Conservation (phyloP, 805 yeast species). For the Yarrowia sp. region DNA sequence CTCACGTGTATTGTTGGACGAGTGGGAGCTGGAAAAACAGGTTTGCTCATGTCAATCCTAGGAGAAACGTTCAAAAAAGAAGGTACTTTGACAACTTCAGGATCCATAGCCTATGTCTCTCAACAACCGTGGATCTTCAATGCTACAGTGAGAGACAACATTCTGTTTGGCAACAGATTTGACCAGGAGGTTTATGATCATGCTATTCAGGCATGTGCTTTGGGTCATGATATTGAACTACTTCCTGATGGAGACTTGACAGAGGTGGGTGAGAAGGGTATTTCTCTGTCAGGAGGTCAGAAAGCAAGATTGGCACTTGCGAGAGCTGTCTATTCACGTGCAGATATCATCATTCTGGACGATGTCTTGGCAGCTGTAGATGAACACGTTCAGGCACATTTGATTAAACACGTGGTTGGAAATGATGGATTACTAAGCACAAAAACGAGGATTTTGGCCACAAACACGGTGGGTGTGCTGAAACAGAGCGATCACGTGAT, state of each 20-base stretch:
- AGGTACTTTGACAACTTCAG: conserved; percentile 56
- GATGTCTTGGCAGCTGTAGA: conserved; percentile 88
- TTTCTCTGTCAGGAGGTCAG: conserved; percentile 87
- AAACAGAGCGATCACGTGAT: conserved; percentile 67
- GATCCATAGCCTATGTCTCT: conserved; percentile 55
- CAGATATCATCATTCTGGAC: conserved; percentile 67
- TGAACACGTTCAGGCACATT: conserved; percentile 77
- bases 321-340: conserved; percentile 68
- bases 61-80: conserved; percentile 61
- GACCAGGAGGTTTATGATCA: conserved; percentile 51
- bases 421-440: conserved; percentile 55
- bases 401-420: conserved; percentile 64
- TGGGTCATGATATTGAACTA: conserved; percentile 61
- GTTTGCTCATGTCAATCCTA: conserved; percentile 64
- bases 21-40: conserved; percentile 80
- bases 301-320: conserved; percentile 83
- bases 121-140: conserved; percentile 89
- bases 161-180: conserved; percentile 60
- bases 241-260: conserved; percentile 74
- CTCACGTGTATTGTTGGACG: conserved; percentile 74
- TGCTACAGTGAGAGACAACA: conserved; percentile 72
- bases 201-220: conserved; percentile 62
- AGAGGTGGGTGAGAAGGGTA: conserved; percentile 88
- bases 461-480: conserved; percentile 76
- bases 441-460: conserved; percentile 72